Evolutionary conservation across 495 filamentous ascomycete species (phyloP).

Genomic region (Chlorociboria aeruginascens): DNA sequence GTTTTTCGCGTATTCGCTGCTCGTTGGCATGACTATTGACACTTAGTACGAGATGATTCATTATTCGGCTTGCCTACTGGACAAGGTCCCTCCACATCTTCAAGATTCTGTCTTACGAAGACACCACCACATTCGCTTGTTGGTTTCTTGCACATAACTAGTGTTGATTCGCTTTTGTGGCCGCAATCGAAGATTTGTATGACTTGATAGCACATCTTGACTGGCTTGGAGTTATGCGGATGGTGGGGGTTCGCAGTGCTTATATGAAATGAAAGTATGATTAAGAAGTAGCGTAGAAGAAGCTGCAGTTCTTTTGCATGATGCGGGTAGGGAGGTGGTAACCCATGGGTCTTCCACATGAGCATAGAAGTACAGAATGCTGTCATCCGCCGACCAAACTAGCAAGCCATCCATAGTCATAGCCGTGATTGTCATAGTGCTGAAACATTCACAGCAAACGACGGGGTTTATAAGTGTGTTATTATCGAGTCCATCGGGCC

Average conservation of each 20-base stretch:
- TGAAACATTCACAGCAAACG: background rate
- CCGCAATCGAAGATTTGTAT: constrained; percentile 12
- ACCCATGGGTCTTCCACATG: too few relatives aligned
- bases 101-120: constrained; percentile 12
- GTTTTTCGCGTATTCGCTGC: background rate
- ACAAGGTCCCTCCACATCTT: constrained; percentile 5
- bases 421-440: background rate
- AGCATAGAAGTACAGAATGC: background rate
- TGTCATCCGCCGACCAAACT: background rate
- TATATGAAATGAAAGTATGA: too few relatives aligned
- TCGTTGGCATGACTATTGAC: constrained; percentile 5
- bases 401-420: constrained; percentile 4
- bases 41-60: background rate
- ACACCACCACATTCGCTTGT: constrained; percentile 5
- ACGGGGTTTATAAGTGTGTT: background rate
- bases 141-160: constrained; percentile 9
- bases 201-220: constrained; percentile 16
- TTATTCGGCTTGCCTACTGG: background rate
- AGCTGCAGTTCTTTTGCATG: too few relatives aligned
- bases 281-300: too few relatives aligned
- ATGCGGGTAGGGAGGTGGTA: too few relatives aligned
- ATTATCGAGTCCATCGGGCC: background rate
- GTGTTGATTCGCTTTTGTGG: constrained; percentile 7
- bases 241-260: too few relatives aligned
- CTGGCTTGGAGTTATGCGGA: too few relatives aligned